phyloP scores from a whole-genome alignment of 2,329 filamentous ascomycete species.

The Cytospora piceicola region DNA sequence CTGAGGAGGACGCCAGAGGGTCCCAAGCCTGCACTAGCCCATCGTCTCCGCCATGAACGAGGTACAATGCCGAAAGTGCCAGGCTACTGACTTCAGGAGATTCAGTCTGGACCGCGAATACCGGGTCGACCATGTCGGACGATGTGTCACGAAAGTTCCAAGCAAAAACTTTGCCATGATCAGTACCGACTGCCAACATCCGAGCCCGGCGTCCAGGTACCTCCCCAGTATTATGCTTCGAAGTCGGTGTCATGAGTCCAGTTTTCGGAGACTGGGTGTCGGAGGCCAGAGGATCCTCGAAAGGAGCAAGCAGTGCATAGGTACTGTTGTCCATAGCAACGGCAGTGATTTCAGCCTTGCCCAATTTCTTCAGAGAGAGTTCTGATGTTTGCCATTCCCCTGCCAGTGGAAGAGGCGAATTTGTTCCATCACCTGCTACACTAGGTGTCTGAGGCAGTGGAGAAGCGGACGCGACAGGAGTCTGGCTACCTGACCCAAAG shows the following conservation, averaged over 20 bases:
- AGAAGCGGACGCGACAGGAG: background rate
- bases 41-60: conserved; percentile 93
- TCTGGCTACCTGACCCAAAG: conserved; percentile 17
- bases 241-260: conserved; percentile 47
- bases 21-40: conserved; percentile 97
- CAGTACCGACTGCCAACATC: conserved; percentile 80
- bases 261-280: conserved; percentile 35
- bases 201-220: conserved; percentile 85
- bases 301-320: conserved; percentile 69
- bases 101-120: conserved; percentile 86
- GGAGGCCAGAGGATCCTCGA: conserved; percentile 77
- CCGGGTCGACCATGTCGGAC: conserved; percentile 65
- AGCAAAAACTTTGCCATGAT: conserved; percentile 72
- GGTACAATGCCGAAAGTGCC: conserved; percentile 80
- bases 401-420: background rate
- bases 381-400: conserved; percentile 71
- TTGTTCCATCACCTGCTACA: background rate
- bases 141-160: conserved; percentile 80
- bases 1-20: conserved; percentile 77
- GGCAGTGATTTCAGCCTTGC: conserved; percentile 66
- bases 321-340: conserved; percentile 75
- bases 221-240: conserved; percentile 52
- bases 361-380: conserved; percentile 64
- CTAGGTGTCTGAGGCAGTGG: conserved; percentile 1
- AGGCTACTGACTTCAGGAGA: conserved; percentile 86